phyloP scores from a whole-genome alignment of 2,329 filamentous ascomycete species.

The Penicillium polonicum region DNA sequence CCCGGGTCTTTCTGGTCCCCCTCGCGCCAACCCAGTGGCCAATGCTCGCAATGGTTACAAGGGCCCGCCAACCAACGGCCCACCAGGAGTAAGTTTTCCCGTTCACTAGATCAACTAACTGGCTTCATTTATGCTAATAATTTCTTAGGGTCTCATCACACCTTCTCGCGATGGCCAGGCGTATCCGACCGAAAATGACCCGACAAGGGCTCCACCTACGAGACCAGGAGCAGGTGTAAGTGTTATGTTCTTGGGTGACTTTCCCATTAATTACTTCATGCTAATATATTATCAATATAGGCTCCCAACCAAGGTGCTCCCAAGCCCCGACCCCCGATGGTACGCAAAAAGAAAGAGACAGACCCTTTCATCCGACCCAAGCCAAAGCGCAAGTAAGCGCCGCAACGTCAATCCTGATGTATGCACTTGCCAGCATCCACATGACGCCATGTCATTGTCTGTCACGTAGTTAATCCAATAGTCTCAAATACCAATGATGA shows the following conservation, averaged over 20 bases:
- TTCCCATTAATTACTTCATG: slow-evolving; percentile 6
- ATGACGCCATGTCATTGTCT: background rate
- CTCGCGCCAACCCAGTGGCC: background rate
- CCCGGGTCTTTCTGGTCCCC: background rate
- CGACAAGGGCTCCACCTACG: slow-evolving; percentile 15
- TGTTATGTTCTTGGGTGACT: background rate
- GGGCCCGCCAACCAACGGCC: slow-evolving; percentile 16
- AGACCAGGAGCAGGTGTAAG: slow-evolving; percentile 25
- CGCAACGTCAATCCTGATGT: background rate
- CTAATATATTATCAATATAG: slow-evolving; percentile 21
- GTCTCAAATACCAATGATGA: background rate
- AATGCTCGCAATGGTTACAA: slow-evolving; percentile 13
- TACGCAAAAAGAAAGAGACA: slow-evolving; percentile 41
- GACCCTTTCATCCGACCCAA: slow-evolving; percentile 46
- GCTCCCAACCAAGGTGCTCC: slow-evolving; percentile 12
- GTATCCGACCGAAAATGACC: slow-evolving; percentile 26
- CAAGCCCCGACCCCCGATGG: slow-evolving; percentile 29
- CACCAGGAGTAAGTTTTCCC: slow-evolving; percentile 16
- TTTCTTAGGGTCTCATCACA: slow-evolving; percentile 38
- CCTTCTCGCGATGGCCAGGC: slow-evolving; percentile 41
- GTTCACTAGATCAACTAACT: background rate
- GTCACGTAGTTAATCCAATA: background rate
- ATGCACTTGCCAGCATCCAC: background rate
- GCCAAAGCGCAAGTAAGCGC: slow-evolving; percentile 27
- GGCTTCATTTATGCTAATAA: slow-evolving; percentile 25